Base-by-base conservation (phyloP, 306 rosid species). In the Cicer arietinum region DNA sequence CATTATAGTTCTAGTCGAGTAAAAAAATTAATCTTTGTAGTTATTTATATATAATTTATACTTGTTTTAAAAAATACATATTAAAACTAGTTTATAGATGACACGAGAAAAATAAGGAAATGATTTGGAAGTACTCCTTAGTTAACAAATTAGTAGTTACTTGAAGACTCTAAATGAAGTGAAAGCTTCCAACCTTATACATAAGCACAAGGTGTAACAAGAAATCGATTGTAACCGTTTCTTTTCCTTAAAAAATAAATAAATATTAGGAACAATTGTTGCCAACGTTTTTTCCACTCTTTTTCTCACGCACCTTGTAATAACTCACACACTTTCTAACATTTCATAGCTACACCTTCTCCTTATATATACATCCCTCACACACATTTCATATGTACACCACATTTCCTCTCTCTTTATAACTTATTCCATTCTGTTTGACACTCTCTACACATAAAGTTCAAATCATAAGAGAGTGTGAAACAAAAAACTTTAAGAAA, bases 161-260 rank as follows among this genome's bases (percentile, higher is more conserved):
- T 47, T 68, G 9, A 68, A 68, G 73, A 68, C 59, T 68, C 58
- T 30, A 50, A 67, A 67, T 67, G 73, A 67, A 68, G 73, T 68
- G 73, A 68, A 47, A 68, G 73, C 58, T 68, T 68, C 73, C 59
- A 48, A 68, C 73, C 20, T 8, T 30, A 25, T 39, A 30, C 73
- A 48, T 25, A 68, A 68, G 13, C 73, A 30, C 20, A 68, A 48
- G 39, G 44, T 68, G 25, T 48, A 25, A 59, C 73, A 68, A 68
- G 73, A 47, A 68, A 68, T 68, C 44, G 43, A 14, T 47, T 48
- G 73, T 48, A 68, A 68, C 73, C 41, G 59, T 30, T 68, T 30
- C n/a, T 30, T 68, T 68, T 68, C 59, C 73, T 48, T 68, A 25
- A 48, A 48, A 48, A 68, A 68, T 68, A 25, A 48, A 48, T 13